Base-by-base conservation (phyloP, 306 rosid species). In the Fagus crenata region DNA sequence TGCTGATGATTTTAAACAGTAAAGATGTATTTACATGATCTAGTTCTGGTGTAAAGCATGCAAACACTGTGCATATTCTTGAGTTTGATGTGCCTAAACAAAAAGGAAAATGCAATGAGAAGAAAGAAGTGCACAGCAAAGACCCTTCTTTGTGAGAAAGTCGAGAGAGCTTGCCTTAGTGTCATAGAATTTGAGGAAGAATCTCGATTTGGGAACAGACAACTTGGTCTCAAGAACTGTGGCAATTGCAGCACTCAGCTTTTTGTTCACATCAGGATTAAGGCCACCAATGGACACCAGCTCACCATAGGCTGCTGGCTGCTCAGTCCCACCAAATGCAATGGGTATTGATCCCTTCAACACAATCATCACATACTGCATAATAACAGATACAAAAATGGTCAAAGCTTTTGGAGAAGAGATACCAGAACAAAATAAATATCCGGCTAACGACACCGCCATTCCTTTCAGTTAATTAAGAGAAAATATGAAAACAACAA, bases 41-140 rank as follows among this genome's bases (percentile, higher is more conserved):
- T 92, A 92, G 93, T 89, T 85, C 93, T 92, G 96, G 92, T 92
- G 97, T 89, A 92, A 89, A 87, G 93, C 93, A 89, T 88, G 92
- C 75, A 92, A 86, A 89, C 92, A 90, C 85, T 91, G 87, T 81
- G 92, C 96, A 87, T 89, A 81, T 87, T 90, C 95, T 92, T 89
- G 96, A 87, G 84, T 86, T 81, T 83, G 88, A 81, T 87, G 77
- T 74, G 87, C 90, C 98, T 88, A 89, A 89, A 85, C 90, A 92
- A 88, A 84, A 80, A 85, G 85, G 87, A 88, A 84, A 82, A 81
- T 90, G 91, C 92, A 83, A 89, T 83, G 86, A 86, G 88, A 87
- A 84, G 83, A 87, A 76, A 80, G 61, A 68, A 49, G 73, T 79
- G 84, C 86, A 84, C 41, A 78, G 58, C 7, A 74, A 55, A 33